A percentile compares a stretch with the other conserved stretches of the same genome.
phyloP scores from a whole-genome alignment of 345 rosid species.

The Sisymbrium irio region DNA sequence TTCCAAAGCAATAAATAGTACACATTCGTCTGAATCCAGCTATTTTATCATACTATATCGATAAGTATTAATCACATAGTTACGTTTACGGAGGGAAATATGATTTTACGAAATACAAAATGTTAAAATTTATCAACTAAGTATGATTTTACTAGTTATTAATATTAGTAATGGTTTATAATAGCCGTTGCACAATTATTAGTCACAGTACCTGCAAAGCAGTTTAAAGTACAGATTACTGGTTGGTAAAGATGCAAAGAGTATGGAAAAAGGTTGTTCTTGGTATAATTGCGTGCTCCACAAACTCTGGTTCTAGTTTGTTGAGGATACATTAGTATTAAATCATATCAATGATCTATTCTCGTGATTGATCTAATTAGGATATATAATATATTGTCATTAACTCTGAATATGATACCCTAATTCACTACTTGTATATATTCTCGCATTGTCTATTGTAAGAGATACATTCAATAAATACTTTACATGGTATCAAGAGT shows the following conservation, averaged over 20 bases:
- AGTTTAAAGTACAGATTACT: not conserved
- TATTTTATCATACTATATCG: not conserved
- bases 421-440: no score
- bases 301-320: not conserved
- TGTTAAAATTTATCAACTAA: not conserved
- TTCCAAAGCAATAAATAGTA: no score
- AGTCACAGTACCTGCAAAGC: not conserved
- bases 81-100: not conserved
- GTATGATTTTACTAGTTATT: not conserved
- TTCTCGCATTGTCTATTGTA: no score
- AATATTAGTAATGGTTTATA: not conserved
- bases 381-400: no score
- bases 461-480: no score
- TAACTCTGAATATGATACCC: no score
- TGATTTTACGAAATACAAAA: not conserved
- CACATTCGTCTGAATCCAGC: not conserved
- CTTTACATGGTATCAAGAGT: no score
- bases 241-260: conserved; percentile 6
- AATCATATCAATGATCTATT: no score
- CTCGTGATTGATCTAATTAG: no score
- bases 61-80: not conserved
- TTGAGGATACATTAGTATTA: no score
- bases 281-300: conserved; percentile 8
- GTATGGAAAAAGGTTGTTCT: not conserved
- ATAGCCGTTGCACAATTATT: not conserved